Base-by-base conservation (phyloP, 148 eudicot species). In the Chenopodium suecicum region DNA sequence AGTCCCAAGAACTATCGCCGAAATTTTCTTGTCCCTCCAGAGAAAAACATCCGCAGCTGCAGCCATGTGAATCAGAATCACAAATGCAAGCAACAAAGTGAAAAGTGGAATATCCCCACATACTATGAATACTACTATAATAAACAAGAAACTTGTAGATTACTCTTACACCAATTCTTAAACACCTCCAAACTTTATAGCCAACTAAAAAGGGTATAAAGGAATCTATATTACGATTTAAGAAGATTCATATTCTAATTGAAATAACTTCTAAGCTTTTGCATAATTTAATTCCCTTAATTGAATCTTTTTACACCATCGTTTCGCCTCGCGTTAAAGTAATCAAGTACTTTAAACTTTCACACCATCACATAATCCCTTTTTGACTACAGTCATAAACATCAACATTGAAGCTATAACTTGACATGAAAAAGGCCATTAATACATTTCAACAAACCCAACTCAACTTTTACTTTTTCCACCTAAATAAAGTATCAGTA, bases 21-120 rank as follows among this genome's bases (percentile, higher is more conserved):
- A 96, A 73, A 86, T 87, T 85, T 92, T 94, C 97, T 92, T 92
- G 88, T 96, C 83, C 87, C 93, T 92, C 99, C 99, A 96, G 50
- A 96, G 84, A 79, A 94, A 85, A 62, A 94, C 87, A 89, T 96
- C 97, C 70, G 99, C 99, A 79, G 95, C 99, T 96, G 94, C 84
- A 86, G n/a, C 81, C 84, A 72, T 56, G 20, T 54, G 52, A 80
- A 80, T 73, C 70, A 20, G 44, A 62, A 62, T 25, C 46, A 72
- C 23, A 70, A 54, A 29, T 9, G 29, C 31, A 20, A n/a, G 56
- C 80, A 66, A 14, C 23, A 41, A 37, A 9, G 20, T 19, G 41
- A 7, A 41, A 41, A 41, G 44, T 41, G 8, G 44, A 41, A 41
- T 41, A 41, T 41, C 44, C 74, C 58, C 75, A 72, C 56, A 72